phyloP scores from a whole-genome alignment of 306 rosid species.

The Cyclanthera cordifolia region DNA sequence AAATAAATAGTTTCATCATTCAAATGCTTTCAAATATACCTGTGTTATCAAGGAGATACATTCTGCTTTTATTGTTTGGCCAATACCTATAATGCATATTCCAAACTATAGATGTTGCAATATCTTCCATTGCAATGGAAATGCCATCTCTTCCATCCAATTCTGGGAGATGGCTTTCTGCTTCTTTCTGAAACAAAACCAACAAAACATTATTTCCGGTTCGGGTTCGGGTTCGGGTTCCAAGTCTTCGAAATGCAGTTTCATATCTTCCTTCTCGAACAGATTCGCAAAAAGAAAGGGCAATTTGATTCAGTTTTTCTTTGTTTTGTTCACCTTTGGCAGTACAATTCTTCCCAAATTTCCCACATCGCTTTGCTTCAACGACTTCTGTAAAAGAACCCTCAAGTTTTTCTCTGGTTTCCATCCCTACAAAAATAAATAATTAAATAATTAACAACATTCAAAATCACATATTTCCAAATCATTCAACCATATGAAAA shows the following conservation, averaged over 20 bases:
- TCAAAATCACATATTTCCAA: not conserved
- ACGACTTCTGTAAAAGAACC: conserved; percentile 82
- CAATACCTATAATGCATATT: conserved; percentile 98
- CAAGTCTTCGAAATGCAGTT: not conserved
- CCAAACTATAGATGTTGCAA: conserved; percentile 88
- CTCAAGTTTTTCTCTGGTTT: conserved; percentile 85
- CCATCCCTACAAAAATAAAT: conserved; percentile 51
- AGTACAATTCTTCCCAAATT: conserved; percentile 85
- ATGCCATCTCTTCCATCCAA: conserved; percentile 90
- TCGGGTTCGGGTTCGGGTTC: not conserved
- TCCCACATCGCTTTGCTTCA: conserved; percentile 99
- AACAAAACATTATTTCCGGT: not conserved
- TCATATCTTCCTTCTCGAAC: no score
- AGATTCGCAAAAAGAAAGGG: no score
- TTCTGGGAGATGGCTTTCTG: conserved; percentile 91
- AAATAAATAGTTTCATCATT: no score
- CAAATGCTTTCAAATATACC: conserved; percentile 28
- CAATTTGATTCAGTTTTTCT: no score
- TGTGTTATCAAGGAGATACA: conserved; percentile 97
- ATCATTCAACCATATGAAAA: no score
- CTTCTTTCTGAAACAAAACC: conserved; percentile 51
- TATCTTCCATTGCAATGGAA: conserved; percentile 85
- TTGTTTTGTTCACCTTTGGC: conserved; percentile 43
- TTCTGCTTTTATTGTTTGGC: conserved; percentile 98
- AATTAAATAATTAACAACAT: not conserved